Evolutionary conservation across 345 rosid species (phyloP).

Genomic region (Brassica juncea): DNA sequence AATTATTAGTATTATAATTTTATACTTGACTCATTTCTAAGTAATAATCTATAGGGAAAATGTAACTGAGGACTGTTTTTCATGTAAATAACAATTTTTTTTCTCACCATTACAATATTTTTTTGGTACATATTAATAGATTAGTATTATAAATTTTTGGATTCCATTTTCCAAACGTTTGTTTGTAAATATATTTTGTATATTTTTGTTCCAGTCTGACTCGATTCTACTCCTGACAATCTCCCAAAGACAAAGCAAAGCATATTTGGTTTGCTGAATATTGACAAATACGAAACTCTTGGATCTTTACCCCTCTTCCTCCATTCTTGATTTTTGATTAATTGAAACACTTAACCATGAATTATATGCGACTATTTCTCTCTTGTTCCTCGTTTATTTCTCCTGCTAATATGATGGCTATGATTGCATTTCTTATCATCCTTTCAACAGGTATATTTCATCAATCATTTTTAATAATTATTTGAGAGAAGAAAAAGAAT

Average conservation of each 20-base stretch:
- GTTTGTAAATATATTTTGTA: not conserved
- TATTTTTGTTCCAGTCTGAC: not conserved
- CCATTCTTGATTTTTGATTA: not conserved
- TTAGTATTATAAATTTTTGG: not conserved
- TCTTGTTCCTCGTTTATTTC: constrained; percentile 1
- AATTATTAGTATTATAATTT: not conserved
- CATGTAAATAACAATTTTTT: constrained; percentile 15
- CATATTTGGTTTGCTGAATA: constrained; percentile 39
- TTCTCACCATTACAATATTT: not conserved
- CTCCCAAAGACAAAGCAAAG: constrained; percentile 60
- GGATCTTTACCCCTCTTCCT: not conserved
- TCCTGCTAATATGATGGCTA: not conserved
- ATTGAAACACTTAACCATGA: constrained; percentile 26
- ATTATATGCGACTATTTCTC: constrained; percentile 3
- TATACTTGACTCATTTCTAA: not conserved
- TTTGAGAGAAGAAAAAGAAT: not conserved
- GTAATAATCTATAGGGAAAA: constrained; percentile 16
- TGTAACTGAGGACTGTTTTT: constrained; percentile 1
- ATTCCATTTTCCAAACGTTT: not conserved
- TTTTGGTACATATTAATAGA: not conserved
- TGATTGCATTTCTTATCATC: not conserved
- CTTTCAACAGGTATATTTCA: constrained; percentile 18
- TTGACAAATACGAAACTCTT: constrained; percentile 6
- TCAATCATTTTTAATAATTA: not conserved
- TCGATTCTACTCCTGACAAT: constrained; percentile 7